Evolutionary conservation across 2,329 filamentous ascomycete species (phyloP).

Genomic region (Trichothecium sympodiale): DNA sequence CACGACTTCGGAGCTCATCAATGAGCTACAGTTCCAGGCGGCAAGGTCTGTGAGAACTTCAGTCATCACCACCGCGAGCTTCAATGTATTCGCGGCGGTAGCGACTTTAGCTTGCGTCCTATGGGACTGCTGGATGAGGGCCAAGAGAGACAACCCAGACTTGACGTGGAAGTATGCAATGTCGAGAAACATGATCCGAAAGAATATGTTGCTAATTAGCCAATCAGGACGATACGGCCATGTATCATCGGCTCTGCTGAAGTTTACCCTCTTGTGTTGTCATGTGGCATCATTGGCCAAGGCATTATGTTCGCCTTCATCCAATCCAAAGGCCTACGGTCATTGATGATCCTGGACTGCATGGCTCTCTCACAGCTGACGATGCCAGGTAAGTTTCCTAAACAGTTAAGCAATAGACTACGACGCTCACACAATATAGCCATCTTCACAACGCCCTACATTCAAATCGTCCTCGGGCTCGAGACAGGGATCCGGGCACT

Average conservation of each 20-base stretch:
- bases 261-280: constrained; percentile 44
- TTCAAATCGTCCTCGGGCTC: constrained; percentile 53
- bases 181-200: background rate
- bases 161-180: constrained; percentile 29
- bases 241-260: constrained; percentile 35
- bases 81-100: constrained; percentile 49
- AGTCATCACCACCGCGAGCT: constrained; percentile 48
- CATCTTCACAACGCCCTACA: constrained; percentile 54
- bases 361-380: constrained; percentile 43
- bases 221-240: constrained; percentile 21
- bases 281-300: constrained; percentile 46
- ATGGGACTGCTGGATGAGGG: constrained; percentile 39
- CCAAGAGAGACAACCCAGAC: constrained; percentile 27
- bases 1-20: constrained; percentile 33
- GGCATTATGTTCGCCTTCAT: constrained; percentile 44
- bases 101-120: constrained; percentile 45
- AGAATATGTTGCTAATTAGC: background rate
- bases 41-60: constrained; percentile 49
- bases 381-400: constrained; percentile 40
- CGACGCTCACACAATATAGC: constrained; percentile 25
- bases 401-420: background rate
- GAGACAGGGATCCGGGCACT: constrained; percentile 49
- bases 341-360: constrained; percentile 40
- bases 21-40: constrained; percentile 38
- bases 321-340: constrained; percentile 43